Percentiles rank a stretch among this genome's conserved stretches.
Conservation (phyloP, 2,329 filamentous ascomycete genomes). For the Neonectria ditissima region DNA sequence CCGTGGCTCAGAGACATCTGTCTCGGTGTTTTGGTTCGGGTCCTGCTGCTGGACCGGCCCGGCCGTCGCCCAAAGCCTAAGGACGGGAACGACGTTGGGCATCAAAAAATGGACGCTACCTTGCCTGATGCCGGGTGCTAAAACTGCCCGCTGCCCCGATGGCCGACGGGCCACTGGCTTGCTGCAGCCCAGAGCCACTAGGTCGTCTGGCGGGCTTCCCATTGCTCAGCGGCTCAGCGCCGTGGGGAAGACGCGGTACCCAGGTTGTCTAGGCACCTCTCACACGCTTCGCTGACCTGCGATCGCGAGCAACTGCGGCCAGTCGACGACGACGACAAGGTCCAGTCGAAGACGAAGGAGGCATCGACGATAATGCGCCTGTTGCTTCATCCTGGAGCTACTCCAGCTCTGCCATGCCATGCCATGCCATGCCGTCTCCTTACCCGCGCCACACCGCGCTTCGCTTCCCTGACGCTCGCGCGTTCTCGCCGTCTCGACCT, state of each 20-base stretch:
- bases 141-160: slow-evolving; percentile 31
- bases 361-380: slow-evolving; percentile 24
- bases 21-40: slow-evolving; percentile 37
- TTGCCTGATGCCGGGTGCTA: slow-evolving; percentile 31
- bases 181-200: slow-evolving; percentile 44
- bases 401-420: slow-evolving; percentile 26
- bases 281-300: slow-evolving; percentile 26
- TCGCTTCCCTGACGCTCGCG: slow-evolving; percentile 20
- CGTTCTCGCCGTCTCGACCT: slow-evolving; percentile 12
- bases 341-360: slow-evolving; percentile 11
- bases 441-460: slow-evolving; percentile 5
- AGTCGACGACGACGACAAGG: slow-evolving; percentile 16
- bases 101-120: slow-evolving; percentile 45
- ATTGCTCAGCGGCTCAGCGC: slow-evolving; percentile 38
- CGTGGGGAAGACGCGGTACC: slow-evolving; percentile 37
- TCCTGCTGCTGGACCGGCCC: slow-evolving; percentile 44
- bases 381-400: slow-evolving; percentile 19
- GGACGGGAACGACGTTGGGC: slow-evolving; percentile 41
- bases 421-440: slow-evolving; percentile 21
- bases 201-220: slow-evolving; percentile 41
- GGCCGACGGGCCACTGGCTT: slow-evolving; percentile 35
- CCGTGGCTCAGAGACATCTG: slow-evolving; percentile 29
- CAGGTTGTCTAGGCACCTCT: slow-evolving; percentile 16
- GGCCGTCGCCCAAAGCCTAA: slow-evolving; percentile 39
- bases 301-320: slow-evolving; percentile 21